Evolutionary conservation across 2,329 filamentous ascomycete species (phyloP).

Genomic region (Calonectria pseudoturangicola): DNA sequence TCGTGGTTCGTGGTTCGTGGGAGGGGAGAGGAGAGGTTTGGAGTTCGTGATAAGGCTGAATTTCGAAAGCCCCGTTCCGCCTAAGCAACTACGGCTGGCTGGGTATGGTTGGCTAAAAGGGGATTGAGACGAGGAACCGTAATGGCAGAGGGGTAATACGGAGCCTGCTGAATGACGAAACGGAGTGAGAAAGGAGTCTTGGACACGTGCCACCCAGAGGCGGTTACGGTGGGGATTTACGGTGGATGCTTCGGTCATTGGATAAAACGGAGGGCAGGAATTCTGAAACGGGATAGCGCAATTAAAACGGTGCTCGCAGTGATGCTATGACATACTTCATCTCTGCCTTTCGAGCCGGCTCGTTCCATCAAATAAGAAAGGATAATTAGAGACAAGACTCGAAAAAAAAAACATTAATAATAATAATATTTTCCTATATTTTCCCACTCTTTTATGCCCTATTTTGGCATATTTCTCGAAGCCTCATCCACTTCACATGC

Average conservation of each 20-base stretch:
- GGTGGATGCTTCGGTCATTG: background rate
- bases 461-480: background rate
- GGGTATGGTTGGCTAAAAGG: slow-evolving; percentile 31
- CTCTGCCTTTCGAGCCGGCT: background rate
- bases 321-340: background rate
- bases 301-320: background rate
- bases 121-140: slow-evolving; percentile 23
- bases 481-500: background rate
- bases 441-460: too few relatives aligned
- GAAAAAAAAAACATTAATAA: background rate
- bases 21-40: slow-evolving; percentile 30
- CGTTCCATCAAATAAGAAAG: background rate
- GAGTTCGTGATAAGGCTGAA: slow-evolving; percentile 56
- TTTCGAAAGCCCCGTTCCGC: slow-evolving; percentile 41
- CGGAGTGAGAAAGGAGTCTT: background rate
- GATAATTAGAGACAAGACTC: background rate
- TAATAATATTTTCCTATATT: background rate
- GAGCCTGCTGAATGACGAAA: slow-evolving; percentile 33
- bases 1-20: slow-evolving; percentile 23
- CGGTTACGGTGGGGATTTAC: background rate
- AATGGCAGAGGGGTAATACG: slow-evolving; percentile 52
- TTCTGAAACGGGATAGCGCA: slow-evolving; percentile 1
- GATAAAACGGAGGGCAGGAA: background rate
- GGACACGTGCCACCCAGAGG: background rate
- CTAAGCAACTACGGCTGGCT: slow-evolving; percentile 30